phyloP scores from a whole-genome alignment of 345 rosid species.

The Melastoma malabathricum region DNA sequence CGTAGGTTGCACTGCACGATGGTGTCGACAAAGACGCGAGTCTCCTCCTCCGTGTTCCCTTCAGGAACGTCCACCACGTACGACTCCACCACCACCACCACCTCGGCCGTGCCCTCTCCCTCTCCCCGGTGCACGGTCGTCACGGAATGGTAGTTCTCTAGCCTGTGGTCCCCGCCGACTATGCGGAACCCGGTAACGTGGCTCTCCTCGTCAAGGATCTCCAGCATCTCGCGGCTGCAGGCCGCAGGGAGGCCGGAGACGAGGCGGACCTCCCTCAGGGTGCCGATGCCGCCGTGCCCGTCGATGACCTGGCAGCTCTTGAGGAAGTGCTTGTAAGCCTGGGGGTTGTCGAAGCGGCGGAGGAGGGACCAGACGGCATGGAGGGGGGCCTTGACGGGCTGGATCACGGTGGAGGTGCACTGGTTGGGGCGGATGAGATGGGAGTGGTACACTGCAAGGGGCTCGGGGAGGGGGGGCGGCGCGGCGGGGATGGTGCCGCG shows the following conservation, averaged over 20 bases:
- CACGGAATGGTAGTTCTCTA: conserved; percentile 63
- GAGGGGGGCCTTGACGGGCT: conserved; percentile 48
- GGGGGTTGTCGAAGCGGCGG: conserved; percentile 77
- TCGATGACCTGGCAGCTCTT: conserved; percentile 58
- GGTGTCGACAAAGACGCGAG: conserved; percentile 63
- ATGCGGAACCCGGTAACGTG: conserved; percentile 73
- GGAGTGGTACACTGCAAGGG: conserved; percentile 25
- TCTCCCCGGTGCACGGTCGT: conserved; percentile 56
- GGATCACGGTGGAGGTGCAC: conserved; percentile 58
- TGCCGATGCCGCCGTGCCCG: conserved; percentile 38
- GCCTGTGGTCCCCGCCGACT: conserved; percentile 86
- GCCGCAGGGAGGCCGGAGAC: conserved; percentile 84
- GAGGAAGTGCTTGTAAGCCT: conserved; percentile 77
- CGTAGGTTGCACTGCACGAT: conserved; percentile 80
- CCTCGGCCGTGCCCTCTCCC: conserved; percentile 24
- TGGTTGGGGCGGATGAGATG: conserved; percentile 45
- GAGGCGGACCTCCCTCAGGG: conserved; percentile 67
- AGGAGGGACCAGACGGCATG: conserved; percentile 70
- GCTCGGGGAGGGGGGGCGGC: background rate
- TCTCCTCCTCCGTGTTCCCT: conserved; percentile 77
- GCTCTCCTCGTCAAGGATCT: conserved; percentile 77
- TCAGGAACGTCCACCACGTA: conserved; percentile 78
- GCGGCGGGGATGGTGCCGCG: conserved; percentile 30
- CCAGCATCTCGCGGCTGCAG: conserved; percentile 65
- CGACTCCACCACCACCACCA: conserved; percentile 67